phyloP scores from a whole-genome alignment of 148 eudicot genomes.

The Rhododendron simsii region DNA sequence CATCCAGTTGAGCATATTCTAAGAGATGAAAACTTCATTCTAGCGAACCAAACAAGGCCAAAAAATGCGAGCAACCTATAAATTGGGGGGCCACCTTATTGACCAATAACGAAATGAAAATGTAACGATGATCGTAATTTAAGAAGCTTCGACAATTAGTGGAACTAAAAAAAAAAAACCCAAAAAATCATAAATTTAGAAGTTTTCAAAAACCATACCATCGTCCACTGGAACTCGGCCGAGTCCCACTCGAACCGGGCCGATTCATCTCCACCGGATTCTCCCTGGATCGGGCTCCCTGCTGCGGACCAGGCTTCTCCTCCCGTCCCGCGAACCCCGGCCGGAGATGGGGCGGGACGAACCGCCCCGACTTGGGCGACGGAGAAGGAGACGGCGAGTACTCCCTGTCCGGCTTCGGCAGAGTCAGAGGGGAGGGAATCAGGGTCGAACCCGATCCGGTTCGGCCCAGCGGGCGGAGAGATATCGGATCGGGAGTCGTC shows the following conservation, averaged over 20 bases:
- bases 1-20: not conserved
- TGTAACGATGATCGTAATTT: not conserved
- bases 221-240: conserved; percentile 64
- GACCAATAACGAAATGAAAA: not conserved
- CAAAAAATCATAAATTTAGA: not conserved
- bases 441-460: conserved; percentile 33
- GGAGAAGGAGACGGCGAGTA: conserved; percentile 10
- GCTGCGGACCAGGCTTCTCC: conserved; percentile 32
- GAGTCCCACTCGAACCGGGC: conserved; percentile 50
- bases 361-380: conserved; percentile 31
- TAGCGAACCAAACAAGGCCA: not conserved
- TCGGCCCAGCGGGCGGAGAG: conserved; percentile 56
- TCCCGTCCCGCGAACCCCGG: conserved; percentile 55
- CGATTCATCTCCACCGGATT: conserved; percentile 31
- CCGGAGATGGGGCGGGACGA: conserved; percentile 70
- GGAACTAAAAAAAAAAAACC: no score
- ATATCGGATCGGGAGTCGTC: conserved; percentile 16
- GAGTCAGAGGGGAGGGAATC: conserved; percentile 2
- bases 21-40: not conserved
- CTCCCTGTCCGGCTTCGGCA: conserved; percentile 17
- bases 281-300: conserved; percentile 7
- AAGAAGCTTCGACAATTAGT: not conserved
- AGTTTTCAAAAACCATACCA: conserved; percentile 12
- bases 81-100: not conserved
- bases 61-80: not conserved